A percentile compares a stretch with the other conserved stretches of the same genome.
phyloP scores from a whole-genome alignment of 345 rosid species.

The Erodium maritimum region DNA sequence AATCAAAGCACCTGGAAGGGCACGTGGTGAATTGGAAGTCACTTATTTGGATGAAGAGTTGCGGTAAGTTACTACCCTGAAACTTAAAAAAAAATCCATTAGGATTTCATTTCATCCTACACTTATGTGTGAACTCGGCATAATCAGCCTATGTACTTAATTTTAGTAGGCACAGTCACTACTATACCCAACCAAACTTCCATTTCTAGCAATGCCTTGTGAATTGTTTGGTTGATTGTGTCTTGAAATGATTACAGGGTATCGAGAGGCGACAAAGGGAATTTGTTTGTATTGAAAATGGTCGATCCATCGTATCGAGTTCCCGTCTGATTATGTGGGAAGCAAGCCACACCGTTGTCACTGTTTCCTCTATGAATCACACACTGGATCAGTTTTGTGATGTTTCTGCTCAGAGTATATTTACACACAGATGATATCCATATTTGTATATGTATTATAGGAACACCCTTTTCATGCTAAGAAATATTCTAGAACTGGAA shows the following conservation, averaged over 20 bases:
- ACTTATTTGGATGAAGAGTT: slow-evolving; percentile 40
- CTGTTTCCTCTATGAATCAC: neutral
- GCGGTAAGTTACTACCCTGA: slow-evolving; percentile 17
- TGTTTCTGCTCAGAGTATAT: neutral
- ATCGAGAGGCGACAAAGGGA: slow-evolving; percentile 87
- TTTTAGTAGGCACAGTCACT: too few relatives aligned
- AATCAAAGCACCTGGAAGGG: slow-evolving; percentile 33
- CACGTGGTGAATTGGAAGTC: slow-evolving; percentile 36
- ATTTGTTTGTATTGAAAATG: slow-evolving; percentile 86
- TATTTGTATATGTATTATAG: neutral
- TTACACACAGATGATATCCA: neutral
- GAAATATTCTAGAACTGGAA: neutral
- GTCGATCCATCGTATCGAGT: slow-evolving; percentile 72
- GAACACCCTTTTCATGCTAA: neutral
- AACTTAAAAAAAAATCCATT: neutral
- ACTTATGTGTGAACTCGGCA: neutral
- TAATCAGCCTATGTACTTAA: too few relatives aligned
- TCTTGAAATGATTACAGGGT: slow-evolving; percentile 29
- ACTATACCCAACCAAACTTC: too few relatives aligned
- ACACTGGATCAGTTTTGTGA: neutral
- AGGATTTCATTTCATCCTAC: neutral
- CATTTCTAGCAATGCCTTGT: too few relatives aligned
- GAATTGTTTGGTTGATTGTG: neutral
- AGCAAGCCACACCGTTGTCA: neutral
- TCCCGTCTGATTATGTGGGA: slow-evolving; percentile 24